Conservation (phyloP, 1,284 basidiomycete species). For the Polyporus tsugae region DNA sequence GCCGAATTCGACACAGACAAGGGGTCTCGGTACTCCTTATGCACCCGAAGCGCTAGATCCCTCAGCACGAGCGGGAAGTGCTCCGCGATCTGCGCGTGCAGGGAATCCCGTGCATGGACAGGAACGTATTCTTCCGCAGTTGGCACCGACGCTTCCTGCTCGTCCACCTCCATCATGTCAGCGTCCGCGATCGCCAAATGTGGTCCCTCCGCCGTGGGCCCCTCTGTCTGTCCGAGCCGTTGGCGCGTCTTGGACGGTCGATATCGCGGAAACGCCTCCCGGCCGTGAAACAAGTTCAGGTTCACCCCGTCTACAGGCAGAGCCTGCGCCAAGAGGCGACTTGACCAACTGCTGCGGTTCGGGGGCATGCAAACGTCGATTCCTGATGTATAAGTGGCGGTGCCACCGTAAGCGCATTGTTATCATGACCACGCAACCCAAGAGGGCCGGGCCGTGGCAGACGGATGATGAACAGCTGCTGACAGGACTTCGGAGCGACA, state of each 20-base stretch:
- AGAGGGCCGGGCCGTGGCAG: not conserved
- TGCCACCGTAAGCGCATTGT: conserved; percentile 10
- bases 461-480: conserved; percentile 9
- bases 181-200: conserved; percentile 44
- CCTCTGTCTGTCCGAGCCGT: conserved; percentile 35
- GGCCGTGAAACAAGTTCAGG: conserved; percentile 36
- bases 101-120: conserved; percentile 66
- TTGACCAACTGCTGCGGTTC: conserved; percentile 40
- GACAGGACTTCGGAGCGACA: conserved; percentile 31
- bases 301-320: conserved; percentile 27
- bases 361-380: conserved; percentile 37
- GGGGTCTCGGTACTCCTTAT: conserved; percentile 46
- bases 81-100: conserved; percentile 74
- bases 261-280: conserved; percentile 36
- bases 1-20: conserved; percentile 49
- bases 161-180: conserved; percentile 70
- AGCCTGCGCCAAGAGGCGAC: conserved; percentile 40
- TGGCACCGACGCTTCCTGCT: conserved; percentile 44
- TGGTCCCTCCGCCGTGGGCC: conserved; percentile 22
- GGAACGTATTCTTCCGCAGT: conserved; percentile 43
- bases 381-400: conserved; percentile 18
- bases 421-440: not conserved
- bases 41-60: conserved; percentile 63
- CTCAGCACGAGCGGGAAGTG: conserved; percentile 69
- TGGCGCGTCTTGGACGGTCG: conserved; percentile 32